These are phyloP conservation scores for Barnettozyma sucrosica DNA, from an alignment of 805 yeast genomes.

Conservation along the genomic window DNA sequence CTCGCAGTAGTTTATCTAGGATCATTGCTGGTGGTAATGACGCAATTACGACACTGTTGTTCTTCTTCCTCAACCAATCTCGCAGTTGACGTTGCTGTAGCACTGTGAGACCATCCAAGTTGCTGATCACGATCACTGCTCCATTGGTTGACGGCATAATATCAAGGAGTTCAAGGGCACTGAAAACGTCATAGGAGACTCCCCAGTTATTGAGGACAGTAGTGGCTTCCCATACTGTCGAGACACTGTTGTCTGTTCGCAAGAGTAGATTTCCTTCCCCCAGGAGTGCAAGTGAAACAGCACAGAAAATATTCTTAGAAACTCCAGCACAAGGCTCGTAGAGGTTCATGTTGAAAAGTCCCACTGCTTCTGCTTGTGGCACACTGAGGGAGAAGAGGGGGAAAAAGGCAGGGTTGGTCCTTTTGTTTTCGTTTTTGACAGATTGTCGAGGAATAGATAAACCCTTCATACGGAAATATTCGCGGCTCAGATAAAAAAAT, in stretches of 20 bases:
- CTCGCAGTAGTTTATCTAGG: conserved; percentile 13
- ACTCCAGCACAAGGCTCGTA: conserved; percentile 1
- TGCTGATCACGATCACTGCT: neutral
- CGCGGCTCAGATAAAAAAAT: neutral
- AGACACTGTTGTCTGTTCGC: neutral
- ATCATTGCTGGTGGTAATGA: neutral
- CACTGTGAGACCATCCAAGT: neutral
- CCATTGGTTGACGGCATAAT: neutral
- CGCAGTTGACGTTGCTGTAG: neutral
- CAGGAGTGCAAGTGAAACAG: conserved; percentile 16
- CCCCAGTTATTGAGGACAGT: neutral
- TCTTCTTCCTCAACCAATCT: neutral
- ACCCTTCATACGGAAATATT: neutral
- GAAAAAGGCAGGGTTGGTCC: neutral
- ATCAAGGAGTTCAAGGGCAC: neutral
- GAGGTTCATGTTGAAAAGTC: neutral
- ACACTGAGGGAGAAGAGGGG: no score
- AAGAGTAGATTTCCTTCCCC: conserved; percentile 26
- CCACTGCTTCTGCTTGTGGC: neutral
- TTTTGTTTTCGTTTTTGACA: neutral
- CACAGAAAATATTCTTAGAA: conserved; percentile 8
- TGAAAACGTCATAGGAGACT: neutral
- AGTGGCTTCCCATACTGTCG: neutral
- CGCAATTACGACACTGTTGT: neutral
- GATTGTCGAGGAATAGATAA: neutral